A percentile compares a stretch with the other conserved stretches of the same genome.
These are phyloP conservation scores for Aureoboletus auriporus DNA, from an alignment of 768 basidiomycete genomes.

Conservation along the genomic window DNA sequence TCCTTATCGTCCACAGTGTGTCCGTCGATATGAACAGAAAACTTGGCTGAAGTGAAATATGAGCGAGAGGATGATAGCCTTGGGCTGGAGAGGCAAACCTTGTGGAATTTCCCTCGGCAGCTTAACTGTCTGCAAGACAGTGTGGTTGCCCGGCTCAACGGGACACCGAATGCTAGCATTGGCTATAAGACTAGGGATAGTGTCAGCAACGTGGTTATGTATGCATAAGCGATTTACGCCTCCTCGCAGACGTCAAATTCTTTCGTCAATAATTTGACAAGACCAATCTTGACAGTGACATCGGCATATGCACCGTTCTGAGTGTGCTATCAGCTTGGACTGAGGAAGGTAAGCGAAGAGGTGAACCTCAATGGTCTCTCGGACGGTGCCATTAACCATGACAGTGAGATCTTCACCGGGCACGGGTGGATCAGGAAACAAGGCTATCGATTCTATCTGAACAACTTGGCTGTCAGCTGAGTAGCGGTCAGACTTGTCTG, in stretches of 20 bases:
- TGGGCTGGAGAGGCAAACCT: conserved; percentile 38
- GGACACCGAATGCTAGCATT: conserved; percentile 84
- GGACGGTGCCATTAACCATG: conserved; percentile 62
- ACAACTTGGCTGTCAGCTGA: conserved; percentile 46
- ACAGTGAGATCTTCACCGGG: conserved; percentile 90
- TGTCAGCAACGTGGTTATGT: not conserved
- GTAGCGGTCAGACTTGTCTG: conserved; percentile 2
- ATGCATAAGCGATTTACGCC: conserved; percentile 58
- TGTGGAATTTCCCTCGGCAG: conserved; percentile 90
- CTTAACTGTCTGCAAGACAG: conserved; percentile 76
- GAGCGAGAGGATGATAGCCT: not conserved
- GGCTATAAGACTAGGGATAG: conserved; percentile 54
- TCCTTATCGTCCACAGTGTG: conserved; percentile 70
- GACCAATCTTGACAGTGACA: conserved; percentile 89
- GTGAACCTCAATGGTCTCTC: conserved; percentile 61
- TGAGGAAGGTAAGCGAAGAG: not conserved
- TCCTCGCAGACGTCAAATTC: conserved; percentile 91
- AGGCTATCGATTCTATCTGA: conserved; percentile 63
- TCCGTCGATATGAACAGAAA: conserved; percentile 63
- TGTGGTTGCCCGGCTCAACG: conserved; percentile 64
- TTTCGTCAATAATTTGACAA: conserved; percentile 82
- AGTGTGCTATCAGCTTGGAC: conserved; percentile 8
- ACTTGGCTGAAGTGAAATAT: conserved; percentile 62
- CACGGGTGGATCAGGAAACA: conserved; percentile 85
- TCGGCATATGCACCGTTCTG: conserved; percentile 91